Conservation (phyloP, 805 yeast species). For the Metschnikowia lunata region DNA sequence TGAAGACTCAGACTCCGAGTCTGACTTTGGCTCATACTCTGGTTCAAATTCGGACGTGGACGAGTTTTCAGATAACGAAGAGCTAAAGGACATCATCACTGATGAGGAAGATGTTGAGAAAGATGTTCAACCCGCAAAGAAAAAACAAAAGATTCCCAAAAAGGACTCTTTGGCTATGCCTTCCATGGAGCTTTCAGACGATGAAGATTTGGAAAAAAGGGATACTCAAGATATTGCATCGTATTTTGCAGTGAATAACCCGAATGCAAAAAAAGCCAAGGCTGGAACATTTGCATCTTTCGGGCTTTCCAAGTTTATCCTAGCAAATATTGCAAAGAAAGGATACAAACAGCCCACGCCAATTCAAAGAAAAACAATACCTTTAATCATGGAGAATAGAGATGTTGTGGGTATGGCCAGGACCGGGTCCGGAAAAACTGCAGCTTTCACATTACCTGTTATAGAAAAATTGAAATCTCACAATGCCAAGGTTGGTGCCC, state of each 20-base stretch:
- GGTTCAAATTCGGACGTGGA: slow-evolving; percentile 4
- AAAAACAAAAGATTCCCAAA: slow-evolving; percentile 25
- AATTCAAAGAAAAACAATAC: slow-evolving; percentile 93
- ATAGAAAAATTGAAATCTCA: slow-evolving; percentile 80
- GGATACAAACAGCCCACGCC: slow-evolving; percentile 97
- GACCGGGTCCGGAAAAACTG: slow-evolving; percentile 98
- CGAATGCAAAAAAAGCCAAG: slow-evolving; percentile 54
- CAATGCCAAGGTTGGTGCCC: slow-evolving; percentile 79
- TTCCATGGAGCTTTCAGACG: slow-evolving; percentile 48
- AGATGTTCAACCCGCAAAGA: slow-evolving; percentile 24
- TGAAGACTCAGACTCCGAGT: slow-evolving; percentile 22
- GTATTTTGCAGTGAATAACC: slow-evolving; percentile 39
- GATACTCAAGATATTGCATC: slow-evolving; percentile 46
- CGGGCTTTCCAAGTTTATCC: slow-evolving; percentile 71
- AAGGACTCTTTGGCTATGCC: slow-evolving; percentile 37
- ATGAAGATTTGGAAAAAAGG: slow-evolving; percentile 28
- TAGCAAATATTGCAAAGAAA: slow-evolving; percentile 69
- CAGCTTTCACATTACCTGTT: slow-evolving; percentile 90
- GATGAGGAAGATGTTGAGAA: slow-evolving; percentile 27
- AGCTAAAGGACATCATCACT: slow-evolving; percentile 44
- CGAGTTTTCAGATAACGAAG: slow-evolving; percentile 18
- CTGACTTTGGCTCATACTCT: slow-evolving; percentile 19
- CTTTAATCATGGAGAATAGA: slow-evolving; percentile 76
- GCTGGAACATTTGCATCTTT: slow-evolving; percentile 85
- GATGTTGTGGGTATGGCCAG: slow-evolving; percentile 99